Evolutionary conservation across 2,329 filamentous ascomycete species (phyloP).

Genomic region (Phialophora chinensis): DNA sequence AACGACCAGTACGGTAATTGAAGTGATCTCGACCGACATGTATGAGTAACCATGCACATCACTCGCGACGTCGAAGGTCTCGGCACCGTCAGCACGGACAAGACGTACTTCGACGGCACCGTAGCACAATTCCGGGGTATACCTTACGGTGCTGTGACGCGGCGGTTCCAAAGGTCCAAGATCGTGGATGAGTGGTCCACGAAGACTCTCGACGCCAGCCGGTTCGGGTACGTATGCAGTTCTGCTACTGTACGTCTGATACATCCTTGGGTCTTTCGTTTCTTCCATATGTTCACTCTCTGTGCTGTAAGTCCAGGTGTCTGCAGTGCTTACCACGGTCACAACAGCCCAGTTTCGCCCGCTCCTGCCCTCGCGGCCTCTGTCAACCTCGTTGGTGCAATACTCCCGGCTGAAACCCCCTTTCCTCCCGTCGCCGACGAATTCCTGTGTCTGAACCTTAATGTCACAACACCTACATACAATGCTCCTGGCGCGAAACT

Average conservation of each 20-base stretch:
- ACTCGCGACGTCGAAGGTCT: background rate
- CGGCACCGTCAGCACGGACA: background rate
- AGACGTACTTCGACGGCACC: background rate
- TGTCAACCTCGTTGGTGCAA: background rate
- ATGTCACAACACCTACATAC: background rate
- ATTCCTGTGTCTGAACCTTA: background rate
- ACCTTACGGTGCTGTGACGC: constrained; percentile 8
- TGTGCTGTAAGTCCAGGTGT: background rate
- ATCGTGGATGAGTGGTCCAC: constrained; percentile 45
- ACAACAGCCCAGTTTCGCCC: background rate
- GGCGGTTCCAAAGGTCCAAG: background rate
- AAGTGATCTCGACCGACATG: background rate
- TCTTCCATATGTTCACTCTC: background rate
- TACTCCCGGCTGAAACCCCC: background rate
- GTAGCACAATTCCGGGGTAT: constrained; percentile 3
- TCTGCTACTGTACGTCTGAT: background rate
- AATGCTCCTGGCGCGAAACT: background rate
- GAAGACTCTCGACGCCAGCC: background rate
- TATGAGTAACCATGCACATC: background rate
- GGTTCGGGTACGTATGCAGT: background rate
- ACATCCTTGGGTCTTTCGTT: background rate
- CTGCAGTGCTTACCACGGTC: background rate
- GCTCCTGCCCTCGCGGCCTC: background rate
- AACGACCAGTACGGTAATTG: background rate
- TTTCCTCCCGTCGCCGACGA: background rate